A percentile compares a stretch with the other conserved stretches of the same genome.
These are phyloP conservation scores for Phialophora chinensis DNA, from an alignment of 2,329 filamentous ascomycete species.

Conservation along the genomic window DNA sequence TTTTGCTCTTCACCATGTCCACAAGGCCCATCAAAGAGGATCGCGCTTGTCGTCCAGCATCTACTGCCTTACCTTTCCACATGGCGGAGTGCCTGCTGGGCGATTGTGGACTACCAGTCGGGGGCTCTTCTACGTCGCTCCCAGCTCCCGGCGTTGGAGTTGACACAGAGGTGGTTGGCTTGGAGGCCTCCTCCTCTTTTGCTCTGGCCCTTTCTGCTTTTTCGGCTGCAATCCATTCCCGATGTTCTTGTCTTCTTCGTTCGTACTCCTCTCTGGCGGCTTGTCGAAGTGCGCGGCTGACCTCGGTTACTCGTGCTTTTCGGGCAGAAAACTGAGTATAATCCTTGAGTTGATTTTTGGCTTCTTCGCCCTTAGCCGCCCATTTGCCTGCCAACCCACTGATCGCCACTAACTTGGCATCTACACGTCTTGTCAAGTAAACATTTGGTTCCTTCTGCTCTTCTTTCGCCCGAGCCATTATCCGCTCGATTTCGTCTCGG, in stretches of 20 bases:
- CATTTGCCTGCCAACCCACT: constrained; percentile 39
- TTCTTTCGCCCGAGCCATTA: constrained; percentile 56
- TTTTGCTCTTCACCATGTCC: constrained; percentile 36
- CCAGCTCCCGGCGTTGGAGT: constrained; percentile 14
- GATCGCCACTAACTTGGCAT: constrained; percentile 45
- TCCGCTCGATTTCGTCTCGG: constrained; percentile 77
- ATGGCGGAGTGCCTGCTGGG: constrained; percentile 23
- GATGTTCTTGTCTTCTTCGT: constrained; percentile 38
- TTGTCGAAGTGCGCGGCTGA: constrained; percentile 40
- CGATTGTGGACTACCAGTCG: constrained; percentile 23
- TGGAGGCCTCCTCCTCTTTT: constrained; percentile 28
- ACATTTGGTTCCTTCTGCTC: constrained; percentile 58
- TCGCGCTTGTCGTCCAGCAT: constrained; percentile 38
- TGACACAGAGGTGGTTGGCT: constrained; percentile 17
- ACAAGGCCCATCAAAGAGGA: constrained; percentile 37
- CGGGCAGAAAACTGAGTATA: constrained; percentile 39
- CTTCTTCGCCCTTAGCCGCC: constrained; percentile 40
- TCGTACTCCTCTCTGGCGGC: constrained; percentile 41
- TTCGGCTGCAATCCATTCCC: constrained; percentile 44
- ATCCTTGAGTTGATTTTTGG: constrained; percentile 38
- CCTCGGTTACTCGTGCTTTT: constrained; percentile 39
- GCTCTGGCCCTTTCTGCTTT: constrained; percentile 32
- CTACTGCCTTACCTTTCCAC: constrained; percentile 39
- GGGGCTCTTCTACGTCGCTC: constrained; percentile 28
- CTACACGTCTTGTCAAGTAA: constrained; percentile 61